Evolutionary conservation across 31 red algal species (phyloP).

Genomic region (Odonthalia washingtoniensis): DNA sequence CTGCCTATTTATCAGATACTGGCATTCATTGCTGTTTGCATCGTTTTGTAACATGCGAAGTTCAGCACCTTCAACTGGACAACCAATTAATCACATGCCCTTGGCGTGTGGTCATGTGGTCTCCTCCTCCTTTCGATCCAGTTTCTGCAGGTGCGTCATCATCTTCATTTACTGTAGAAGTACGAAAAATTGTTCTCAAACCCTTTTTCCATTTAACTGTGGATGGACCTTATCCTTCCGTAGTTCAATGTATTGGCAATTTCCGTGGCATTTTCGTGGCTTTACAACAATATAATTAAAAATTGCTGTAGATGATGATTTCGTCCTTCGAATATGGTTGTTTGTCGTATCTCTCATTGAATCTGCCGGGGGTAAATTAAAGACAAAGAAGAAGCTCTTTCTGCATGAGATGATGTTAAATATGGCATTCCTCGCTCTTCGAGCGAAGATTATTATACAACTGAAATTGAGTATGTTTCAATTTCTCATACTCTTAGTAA

Average conservation of each 20-base stretch:
- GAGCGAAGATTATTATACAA: background rate
- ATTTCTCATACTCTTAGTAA: background rate
- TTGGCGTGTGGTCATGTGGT: conserved; percentile 97
- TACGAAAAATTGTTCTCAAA: conserved; percentile 41
- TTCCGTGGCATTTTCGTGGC: conserved; percentile 91
- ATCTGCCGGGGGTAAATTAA: conserved; percentile 68
- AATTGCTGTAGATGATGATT: conserved; percentile 90
- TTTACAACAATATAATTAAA: conserved; percentile 85
- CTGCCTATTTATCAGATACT: conserved; percentile 80
- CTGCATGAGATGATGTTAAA: conserved; percentile 64
- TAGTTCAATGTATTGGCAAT: conserved; percentile 62
- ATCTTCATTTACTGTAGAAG: background rate
- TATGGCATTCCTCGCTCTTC: conserved; percentile 33
- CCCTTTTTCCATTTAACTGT: conserved; percentile 89
- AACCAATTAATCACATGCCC: conserved; percentile 89
- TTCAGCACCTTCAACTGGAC: conserved; percentile 94
- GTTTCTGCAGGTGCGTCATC: background rate
- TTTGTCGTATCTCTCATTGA: conserved; percentile 82
- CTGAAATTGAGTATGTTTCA: background rate
- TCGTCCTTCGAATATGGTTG: conserved; percentile 79
- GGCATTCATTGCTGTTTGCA: conserved; percentile 84
- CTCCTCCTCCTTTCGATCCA: conserved; percentile 67
- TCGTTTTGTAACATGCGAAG: conserved; percentile 75
- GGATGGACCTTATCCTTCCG: conserved; percentile 70
- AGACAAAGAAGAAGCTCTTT: conserved; percentile 61